A percentile compares a stretch with the other conserved stretches of the same genome.
These are phyloP conservation scores for Musa troglodytarum DNA, from an alignment of 176 grass and related monocot genomes.

Conservation along the genomic window DNA sequence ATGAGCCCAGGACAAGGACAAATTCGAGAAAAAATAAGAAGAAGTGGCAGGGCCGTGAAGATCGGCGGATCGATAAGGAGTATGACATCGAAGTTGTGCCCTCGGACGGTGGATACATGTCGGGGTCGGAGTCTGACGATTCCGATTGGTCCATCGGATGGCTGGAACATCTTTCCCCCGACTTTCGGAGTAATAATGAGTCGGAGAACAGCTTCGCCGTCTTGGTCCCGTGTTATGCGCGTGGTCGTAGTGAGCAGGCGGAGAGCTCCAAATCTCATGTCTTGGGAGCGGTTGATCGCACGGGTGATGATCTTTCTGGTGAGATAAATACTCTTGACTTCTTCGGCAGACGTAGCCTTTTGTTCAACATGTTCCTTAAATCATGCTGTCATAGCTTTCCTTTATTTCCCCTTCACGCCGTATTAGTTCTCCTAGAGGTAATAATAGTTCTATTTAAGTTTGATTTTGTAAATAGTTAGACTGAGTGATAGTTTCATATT, in stretches of 20 bases:
- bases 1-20: neutral
- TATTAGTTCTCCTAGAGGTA: too few relatives aligned
- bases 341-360: neutral
- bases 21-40: conserved; percentile 15
- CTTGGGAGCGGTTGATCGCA: neutral
- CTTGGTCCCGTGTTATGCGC: conserved; percentile 15
- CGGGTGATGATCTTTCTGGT: conserved; percentile 9
- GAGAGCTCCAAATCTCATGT: conserved; percentile 2
- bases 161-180: conserved; percentile 11
- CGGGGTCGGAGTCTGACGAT: conserved; percentile 15
- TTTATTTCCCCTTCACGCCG: too few relatives aligned
- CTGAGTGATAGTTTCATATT: too few relatives aligned
- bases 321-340: neutral
- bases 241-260: neutral
- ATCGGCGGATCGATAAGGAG: conserved; percentile 15
- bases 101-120: conserved; percentile 15
- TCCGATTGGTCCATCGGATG: conserved; percentile 22
- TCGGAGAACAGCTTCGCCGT: conserved; percentile 16
- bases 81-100: conserved; percentile 16
- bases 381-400: too few relatives aligned
- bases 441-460: too few relatives aligned
- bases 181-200: neutral
- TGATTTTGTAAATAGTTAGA: too few relatives aligned
- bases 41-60: conserved; percentile 18
- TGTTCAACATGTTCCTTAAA: neutral